Percentiles rank a stretch among this genome's conserved stretches.
These are phyloP conservation scores for Oehlia diaphana DNA, from an alignment of 192 early-diverging fungal species.

Conservation along the genomic window DNA sequence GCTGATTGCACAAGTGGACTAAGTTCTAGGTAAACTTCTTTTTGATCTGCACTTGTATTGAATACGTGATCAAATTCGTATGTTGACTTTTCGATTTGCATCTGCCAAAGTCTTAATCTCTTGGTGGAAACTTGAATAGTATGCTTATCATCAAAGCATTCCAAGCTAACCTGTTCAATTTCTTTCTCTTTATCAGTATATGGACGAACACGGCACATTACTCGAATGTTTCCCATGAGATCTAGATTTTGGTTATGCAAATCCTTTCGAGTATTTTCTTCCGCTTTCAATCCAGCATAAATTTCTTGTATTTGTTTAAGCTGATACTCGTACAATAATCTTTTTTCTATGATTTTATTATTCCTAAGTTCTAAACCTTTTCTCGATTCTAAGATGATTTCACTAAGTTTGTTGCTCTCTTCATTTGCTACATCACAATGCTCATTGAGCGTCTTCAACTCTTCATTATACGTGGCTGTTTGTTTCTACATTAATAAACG, in stretches of 20 bases:
- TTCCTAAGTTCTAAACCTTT: not conserved
- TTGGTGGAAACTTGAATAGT: not conserved
- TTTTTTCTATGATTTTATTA: not conserved
- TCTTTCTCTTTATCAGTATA: slow-evolving; percentile 39
- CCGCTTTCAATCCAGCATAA: slow-evolving; percentile 28
- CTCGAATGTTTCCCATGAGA: slow-evolving; percentile 95
- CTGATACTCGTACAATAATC: not conserved
- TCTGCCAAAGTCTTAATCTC: not conserved
- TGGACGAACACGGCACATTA: slow-evolving; percentile 94
- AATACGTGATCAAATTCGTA: slow-evolving; percentile 92
- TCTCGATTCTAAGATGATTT: not conserved
- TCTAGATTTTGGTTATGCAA: slow-evolving; percentile 94
- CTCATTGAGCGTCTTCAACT: not conserved
- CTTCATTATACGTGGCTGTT: not conserved
- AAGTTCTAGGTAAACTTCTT: slow-evolving; percentile 91
- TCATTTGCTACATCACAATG: not conserved
- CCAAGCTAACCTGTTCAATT: not conserved
- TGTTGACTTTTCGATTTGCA: slow-evolving; percentile 59
- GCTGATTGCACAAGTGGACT: slow-evolving; percentile 94
- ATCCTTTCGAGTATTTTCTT: slow-evolving; percentile 77
- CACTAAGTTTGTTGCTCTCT: not conserved
- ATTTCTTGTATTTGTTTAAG: not conserved
- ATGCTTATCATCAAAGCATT: not conserved
- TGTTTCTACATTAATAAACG: not conserved
- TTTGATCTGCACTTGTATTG: slow-evolving; percentile 63